Percentiles rank a stretch among this genome's conserved stretches.
phyloP scores from a whole-genome alignment of 106 monocot genomes.

The Alisma plantagoaquatica region DNA sequence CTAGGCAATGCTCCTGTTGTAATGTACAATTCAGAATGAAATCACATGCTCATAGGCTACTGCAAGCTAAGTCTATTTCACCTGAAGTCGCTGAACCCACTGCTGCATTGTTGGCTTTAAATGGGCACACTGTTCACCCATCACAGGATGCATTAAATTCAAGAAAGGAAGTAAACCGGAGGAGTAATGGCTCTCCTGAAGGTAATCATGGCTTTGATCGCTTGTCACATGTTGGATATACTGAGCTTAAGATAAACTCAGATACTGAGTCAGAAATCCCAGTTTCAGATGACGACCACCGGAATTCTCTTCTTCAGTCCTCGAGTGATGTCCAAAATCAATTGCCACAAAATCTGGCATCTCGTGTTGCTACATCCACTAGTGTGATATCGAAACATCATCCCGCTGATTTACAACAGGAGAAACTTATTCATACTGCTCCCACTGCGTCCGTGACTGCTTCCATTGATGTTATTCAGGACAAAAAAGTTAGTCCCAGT shows the following conservation, averaged over 20 bases:
- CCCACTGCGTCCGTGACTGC: conserved; percentile 10
- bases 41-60: conserved; percentile 11
- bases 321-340: conserved; percentile 18
- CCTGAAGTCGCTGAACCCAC: conserved; percentile 12
- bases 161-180: conserved; percentile 1
- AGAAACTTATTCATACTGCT: conserved; percentile 31
- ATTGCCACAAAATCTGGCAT: background rate
- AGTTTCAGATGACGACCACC: conserved; percentile 27
- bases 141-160: background rate
- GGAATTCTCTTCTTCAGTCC: background rate
- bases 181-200: conserved; percentile 1
- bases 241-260: conserved; percentile 32
- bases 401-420: no score
- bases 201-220: conserved; percentile 15
- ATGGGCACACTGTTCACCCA: background rate
- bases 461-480: background rate
- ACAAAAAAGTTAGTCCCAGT: conserved; percentile 6
- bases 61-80: conserved; percentile 15
- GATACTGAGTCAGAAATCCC: conserved; percentile 39
- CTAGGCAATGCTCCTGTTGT: conserved; percentile 46
- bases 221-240: conserved; percentile 34
- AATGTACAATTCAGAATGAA: conserved; percentile 16
- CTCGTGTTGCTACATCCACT: conserved; percentile 1
- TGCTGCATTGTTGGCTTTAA: background rate
- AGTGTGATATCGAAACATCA: no score